Base-by-base conservation (phyloP, 495 filamentous ascomycete genomes). In the Neurospora sp. region DNA sequence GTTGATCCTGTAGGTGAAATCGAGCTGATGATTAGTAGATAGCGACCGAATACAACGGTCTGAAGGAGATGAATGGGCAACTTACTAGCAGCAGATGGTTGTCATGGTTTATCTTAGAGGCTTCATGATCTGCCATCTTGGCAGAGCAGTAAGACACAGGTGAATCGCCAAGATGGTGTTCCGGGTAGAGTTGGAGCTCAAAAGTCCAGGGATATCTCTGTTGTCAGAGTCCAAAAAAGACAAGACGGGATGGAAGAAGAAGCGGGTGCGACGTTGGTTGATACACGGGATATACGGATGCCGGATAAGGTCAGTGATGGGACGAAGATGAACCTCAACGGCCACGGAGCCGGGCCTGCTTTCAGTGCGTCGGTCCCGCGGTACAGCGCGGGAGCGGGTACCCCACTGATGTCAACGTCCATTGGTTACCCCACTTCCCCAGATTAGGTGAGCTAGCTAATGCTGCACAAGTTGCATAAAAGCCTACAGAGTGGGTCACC, bases 1-100 rank as follows among this genome's bases (percentile, higher is more conserved):
- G 92, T 89, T 98, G 95, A 81, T 99, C 96, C 94, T 97, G 70
- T 53, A 44, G 40, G n/a, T 20, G 42, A 16, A 41, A 14, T 70
- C 16, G 37, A 65, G 45, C 41, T 4, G 41, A 71, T 12, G 31
- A 65, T 65, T 65, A 65, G 53, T 65, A 22, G 12, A 22, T 10
- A 72, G 27, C 27, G 27, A 31, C 27, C 27, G 27, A 31, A 31
- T 72, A 75, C 73, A n/a, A 70, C 44, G 48, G 20, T 40, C 1
- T 14, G 2, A 37, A 37, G 48, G 42, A 42, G 53, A 40, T 61
- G 7, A 44, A 65, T 18, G 12, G 16, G 40, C 5, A 41, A 68
- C 83, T 78, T 75, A 85, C 85, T 5, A 86, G 81, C 22, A 86
- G 81, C 9, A 85, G 79, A 70, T 86, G 85, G 72, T 82, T 84